Conservation (phyloP, 2,329 filamentous ascomycete species). For the Ascocoryne sarcoides region DNA sequence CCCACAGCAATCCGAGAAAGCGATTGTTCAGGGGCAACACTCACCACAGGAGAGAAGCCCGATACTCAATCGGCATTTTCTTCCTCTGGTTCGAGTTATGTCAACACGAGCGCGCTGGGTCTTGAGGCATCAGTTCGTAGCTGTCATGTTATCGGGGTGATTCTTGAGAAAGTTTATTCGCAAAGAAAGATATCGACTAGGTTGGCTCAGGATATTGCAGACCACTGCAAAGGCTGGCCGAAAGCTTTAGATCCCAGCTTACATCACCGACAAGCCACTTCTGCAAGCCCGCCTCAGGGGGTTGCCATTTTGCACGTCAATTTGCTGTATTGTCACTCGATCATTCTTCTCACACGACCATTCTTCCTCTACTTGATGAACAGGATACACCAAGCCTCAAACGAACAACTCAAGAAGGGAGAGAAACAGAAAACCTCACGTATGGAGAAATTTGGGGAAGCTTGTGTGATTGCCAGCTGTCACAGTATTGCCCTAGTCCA, state of each 20-base stretch:
- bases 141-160: constrained; percentile 48
- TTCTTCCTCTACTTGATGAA: constrained; percentile 53
- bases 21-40: constrained; percentile 46
- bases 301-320: constrained; percentile 55
- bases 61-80: constrained; percentile 19
- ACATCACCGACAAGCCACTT: constrained; percentile 41
- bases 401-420: constrained; percentile 24
- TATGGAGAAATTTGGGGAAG: constrained; percentile 40
- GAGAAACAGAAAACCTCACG: constrained; percentile 25
- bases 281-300: constrained; percentile 38
- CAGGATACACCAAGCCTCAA: constrained; percentile 30
- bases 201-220: constrained; percentile 48
- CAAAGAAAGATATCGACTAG: constrained; percentile 48
- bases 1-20: constrained; percentile 53
- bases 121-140: constrained; percentile 49
- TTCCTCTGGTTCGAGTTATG: constrained; percentile 15
- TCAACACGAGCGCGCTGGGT: constrained; percentile 30
- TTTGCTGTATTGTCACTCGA: constrained; percentile 52
- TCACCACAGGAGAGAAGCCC: constrained; percentile 20
- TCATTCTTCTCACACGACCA: constrained; percentile 54
- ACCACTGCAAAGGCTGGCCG: constrained; percentile 44
- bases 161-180: constrained; percentile 52
- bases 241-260: constrained; percentile 39
- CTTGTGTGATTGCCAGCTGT: constrained; percentile 42
- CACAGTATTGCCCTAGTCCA: constrained; percentile 41